A percentile compares a stretch with the other conserved stretches of the same genome.
phyloP scores from a whole-genome alignment of 208 protist species.

The Endotrypanum monterogeii region DNA sequence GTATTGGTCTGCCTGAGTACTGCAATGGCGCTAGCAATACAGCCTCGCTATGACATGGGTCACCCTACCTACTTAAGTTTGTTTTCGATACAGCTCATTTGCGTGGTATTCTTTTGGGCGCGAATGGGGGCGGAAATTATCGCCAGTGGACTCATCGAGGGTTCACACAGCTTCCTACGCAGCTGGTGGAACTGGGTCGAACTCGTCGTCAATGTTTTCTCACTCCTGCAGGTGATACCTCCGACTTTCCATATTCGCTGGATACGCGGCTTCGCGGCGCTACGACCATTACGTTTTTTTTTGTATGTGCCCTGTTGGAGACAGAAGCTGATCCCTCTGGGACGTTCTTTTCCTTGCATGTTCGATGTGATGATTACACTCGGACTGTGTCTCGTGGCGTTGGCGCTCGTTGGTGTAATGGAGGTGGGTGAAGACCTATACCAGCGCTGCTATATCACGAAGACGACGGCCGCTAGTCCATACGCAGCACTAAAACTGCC shows the following conservation, averaged over 20 bases:
- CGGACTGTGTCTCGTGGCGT: constrained; percentile 26
- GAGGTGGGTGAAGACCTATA: constrained; percentile 26
- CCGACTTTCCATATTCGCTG: constrained; percentile 42
- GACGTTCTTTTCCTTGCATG: constrained; percentile 28
- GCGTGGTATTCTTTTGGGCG: constrained; percentile 52
- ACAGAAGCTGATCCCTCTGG: constrained; percentile 28
- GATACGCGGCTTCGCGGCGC: constrained; percentile 49
- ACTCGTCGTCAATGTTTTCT: constrained; percentile 44
- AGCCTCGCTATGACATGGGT: constrained; percentile 43
- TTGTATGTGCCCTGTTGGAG: constrained; percentile 20
- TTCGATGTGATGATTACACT: constrained; percentile 38
- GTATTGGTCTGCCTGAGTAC: constrained; percentile 33
- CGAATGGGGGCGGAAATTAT: constrained; percentile 54
- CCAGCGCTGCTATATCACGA: constrained; percentile 42
- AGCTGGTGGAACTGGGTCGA: constrained; percentile 59
- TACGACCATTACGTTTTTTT: constrained; percentile 53
- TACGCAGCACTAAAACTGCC: constrained; percentile 16
- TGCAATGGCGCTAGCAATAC: constrained; percentile 34
- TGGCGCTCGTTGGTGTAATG: constrained; percentile 42
- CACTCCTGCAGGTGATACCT: constrained; percentile 49
- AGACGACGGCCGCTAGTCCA: background rate
- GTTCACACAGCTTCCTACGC: constrained; percentile 36
- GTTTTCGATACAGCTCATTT: constrained; percentile 31
- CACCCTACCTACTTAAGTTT: constrained; percentile 23
- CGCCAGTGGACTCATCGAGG: constrained; percentile 37